Conservation (phyloP, 2,329 filamentous ascomycete genomes). For the Ascocoryne sarcoides region DNA sequence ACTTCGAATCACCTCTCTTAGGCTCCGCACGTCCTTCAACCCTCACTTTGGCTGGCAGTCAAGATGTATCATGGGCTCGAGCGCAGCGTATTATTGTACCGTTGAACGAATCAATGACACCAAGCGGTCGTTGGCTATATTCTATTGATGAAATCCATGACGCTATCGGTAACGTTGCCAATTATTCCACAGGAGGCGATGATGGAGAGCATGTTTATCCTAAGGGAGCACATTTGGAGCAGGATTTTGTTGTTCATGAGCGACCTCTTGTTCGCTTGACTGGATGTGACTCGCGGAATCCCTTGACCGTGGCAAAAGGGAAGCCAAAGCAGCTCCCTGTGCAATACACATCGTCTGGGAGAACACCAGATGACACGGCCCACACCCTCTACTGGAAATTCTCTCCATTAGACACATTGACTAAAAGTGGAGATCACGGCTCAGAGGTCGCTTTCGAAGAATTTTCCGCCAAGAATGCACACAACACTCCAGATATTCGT, state of each 20-base stretch:
- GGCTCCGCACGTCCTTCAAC: slow-evolving; percentile 47
- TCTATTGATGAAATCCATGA: slow-evolving; percentile 88
- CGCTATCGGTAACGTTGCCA: slow-evolving; percentile 77
- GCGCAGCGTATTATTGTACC: slow-evolving; percentile 68
- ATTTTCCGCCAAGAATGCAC: slow-evolving; percentile 50
- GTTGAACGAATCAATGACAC: slow-evolving; percentile 80
- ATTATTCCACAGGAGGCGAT: slow-evolving; percentile 58
- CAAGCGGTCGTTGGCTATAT: slow-evolving; percentile 78
- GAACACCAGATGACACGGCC: slow-evolving; percentile 49
- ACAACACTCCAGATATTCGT: slow-evolving; percentile 59
- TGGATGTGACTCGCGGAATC: slow-evolving; percentile 71
- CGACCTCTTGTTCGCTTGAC: slow-evolving; percentile 64
- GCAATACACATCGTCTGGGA: slow-evolving; percentile 54
- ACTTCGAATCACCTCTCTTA: slow-evolving; percentile 69
- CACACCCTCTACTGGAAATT: slow-evolving; percentile 77
- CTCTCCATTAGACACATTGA: slow-evolving; percentile 62
- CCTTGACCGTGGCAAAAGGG: slow-evolving; percentile 76
- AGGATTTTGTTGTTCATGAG: slow-evolving; percentile 79
- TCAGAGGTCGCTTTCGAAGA: slow-evolving; percentile 47
- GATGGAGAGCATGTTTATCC: slow-evolving; percentile 55
- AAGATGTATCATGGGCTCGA: slow-evolving; percentile 74
- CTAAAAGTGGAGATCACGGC: slow-evolving; percentile 61
- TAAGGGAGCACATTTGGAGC: slow-evolving; percentile 56
- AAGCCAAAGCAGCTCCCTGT: slow-evolving; percentile 60
- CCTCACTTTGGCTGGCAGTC: slow-evolving; percentile 47